Percentiles rank a stretch among this genome's conserved stretches.
Conservation (phyloP, 2,329 filamentous ascomycete genomes). For the Fusarium anguioides region DNA sequence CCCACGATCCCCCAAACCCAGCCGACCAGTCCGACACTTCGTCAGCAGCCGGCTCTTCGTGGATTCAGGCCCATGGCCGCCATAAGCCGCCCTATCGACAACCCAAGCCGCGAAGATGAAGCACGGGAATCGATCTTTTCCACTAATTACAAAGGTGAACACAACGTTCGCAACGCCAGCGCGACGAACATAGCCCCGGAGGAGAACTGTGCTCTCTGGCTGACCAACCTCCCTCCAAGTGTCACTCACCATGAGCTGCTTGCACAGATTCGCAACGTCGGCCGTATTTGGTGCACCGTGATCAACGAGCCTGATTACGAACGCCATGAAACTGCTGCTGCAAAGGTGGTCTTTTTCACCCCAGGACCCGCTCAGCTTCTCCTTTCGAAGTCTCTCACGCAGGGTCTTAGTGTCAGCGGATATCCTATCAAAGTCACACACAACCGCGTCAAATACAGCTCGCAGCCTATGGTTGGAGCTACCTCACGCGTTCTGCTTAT, state of each 20-base stretch:
- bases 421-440: constrained; percentile 54
- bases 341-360: constrained; percentile 63
- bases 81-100: constrained; percentile 1
- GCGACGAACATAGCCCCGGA: constrained; percentile 46
- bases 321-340: constrained; percentile 54
- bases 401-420: constrained; percentile 52
- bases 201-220: constrained; percentile 63
- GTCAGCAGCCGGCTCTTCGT: constrained; percentile 1
- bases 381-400: constrained; percentile 37
- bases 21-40: background rate
- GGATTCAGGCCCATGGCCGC: constrained; percentile 43
- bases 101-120: background rate
- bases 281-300: constrained; percentile 63
- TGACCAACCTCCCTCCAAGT: constrained; percentile 61
- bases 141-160: constrained; percentile 52
- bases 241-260: constrained; percentile 59
- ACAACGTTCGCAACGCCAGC: constrained; percentile 52
- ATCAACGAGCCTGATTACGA: constrained; percentile 61
- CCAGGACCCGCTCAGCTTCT: constrained; percentile 52
- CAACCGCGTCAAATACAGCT: constrained; percentile 61
- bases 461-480: constrained; percentile 44
- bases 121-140: constrained; percentile 43
- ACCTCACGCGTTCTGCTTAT: constrained; percentile 63
- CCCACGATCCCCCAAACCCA: background rate
- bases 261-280: constrained; percentile 55